Evolutionary conservation across 495 filamentous ascomycete genomes (phyloP), one percentile per base, ranked within the genome.

Genomic region (Aspergillus olivimuriae): DNA sequence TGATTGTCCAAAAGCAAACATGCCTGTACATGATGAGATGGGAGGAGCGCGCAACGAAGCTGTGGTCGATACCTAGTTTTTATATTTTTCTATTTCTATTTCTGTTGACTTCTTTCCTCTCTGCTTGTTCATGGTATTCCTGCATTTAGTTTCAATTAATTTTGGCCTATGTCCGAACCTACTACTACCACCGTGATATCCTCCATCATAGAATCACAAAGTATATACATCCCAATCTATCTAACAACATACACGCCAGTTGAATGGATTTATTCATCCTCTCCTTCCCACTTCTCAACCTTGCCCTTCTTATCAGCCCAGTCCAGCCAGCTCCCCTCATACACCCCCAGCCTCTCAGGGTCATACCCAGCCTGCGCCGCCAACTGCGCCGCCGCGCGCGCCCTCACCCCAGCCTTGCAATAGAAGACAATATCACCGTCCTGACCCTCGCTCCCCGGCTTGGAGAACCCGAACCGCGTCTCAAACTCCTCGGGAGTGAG

Each of bases 331-430:
- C 87, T 92, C 6, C 92, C 91, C 5, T 73, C 70, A 68, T 92
- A 95, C 70, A 95, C 89, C 28, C 80, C 82, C 1, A 90, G 72
- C 24, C 70, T 74, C 24, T 83, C 79, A 4, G 76, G 76, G 50
- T 69, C 63, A 74, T 84, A 96, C 18, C 92, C 91, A 10, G 78
- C 80, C 63, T 83, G 75, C 38, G 68, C 67, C 38, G 91, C 91
- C 66, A 96, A 59, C 56, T 80, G 74, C 18, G 90, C 89, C n/a
- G 90, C 91, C 3, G 85, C 78, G 16, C 72, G 61, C 53, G 84
- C 85, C 62, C 92, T 74, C 44, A 96, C 88, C 2, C 92, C 92
- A 0, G 87, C 80, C 67, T 86, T 91, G 63, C 92, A 98, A 60
- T 95, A 98, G 54, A 96, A 92, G 2, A 96, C 79, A 9, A 95